Base-by-base conservation (phyloP, 495 filamentous ascomycete species). In the Penicillium maclennaniae region DNA sequence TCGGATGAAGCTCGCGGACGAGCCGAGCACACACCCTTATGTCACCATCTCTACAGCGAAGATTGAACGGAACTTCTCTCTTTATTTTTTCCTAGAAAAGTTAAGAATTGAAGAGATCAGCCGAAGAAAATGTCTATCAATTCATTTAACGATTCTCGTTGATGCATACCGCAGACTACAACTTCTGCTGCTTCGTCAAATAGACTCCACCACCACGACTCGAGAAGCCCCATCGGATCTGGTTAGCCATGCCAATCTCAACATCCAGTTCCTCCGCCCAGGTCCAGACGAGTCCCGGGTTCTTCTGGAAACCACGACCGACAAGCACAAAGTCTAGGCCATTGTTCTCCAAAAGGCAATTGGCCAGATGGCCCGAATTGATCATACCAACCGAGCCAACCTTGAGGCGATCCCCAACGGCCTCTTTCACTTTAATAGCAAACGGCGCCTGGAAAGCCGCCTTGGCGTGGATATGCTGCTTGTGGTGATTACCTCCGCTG, bases 191-290 rank as follows among this genome's bases (percentile, higher is more conserved):
- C 49, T 62, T 62, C 21, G 56, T 58, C 49, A 66, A 47, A 25
- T 62, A 66, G 14, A 51, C 48, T 15, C 62, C 63, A 27, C 55
- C 62, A 25, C 60, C 65, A 23, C 65, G 62, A 40, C 52, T 50
- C 1, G 53, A 28, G 38, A 70, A 71, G 25, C 69, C 83, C 85
- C 83, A 87, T 2, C 80, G 68, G 47, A 87, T 87, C 72, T 89
- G 87, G 46, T 83, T 81, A 1, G 85, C 82, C 56, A 82, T 78
- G 40, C 81, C 67, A 17, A 87, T 82, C 54, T 83, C 73, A 12
- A 84, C 69, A 9, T 76, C 79, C 41, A 89, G 57, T 43, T 89
- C 85, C 56, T 89, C 82, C 0, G 85, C 87, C 72, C 78, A 89
- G 0, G 70, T 60, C 80, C 86, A 87, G 1, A 87, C 84, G 37